These are phyloP conservation scores for Yamadazyma diddensiae DNA, from an alignment of 1,139 yeast genomes.

Conservation along the genomic window DNA sequence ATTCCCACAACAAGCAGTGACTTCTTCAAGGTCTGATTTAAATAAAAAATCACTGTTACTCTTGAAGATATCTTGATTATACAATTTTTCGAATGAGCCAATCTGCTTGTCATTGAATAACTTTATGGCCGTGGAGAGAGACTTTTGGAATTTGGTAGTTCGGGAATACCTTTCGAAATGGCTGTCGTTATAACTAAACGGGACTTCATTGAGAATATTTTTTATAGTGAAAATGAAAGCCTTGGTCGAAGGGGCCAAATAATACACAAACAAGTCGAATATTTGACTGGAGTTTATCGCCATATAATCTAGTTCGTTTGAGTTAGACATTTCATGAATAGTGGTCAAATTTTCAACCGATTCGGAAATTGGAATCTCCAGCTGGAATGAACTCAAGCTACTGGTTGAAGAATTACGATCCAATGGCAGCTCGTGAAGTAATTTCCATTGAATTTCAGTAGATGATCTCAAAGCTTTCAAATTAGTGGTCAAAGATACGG, in stretches of 20 bases:
- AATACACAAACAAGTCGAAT: constrained; percentile 62
- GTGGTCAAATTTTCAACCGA: constrained; percentile 26
- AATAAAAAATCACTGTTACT: constrained; percentile 32
- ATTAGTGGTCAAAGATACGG: constrained; percentile 53
- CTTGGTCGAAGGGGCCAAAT: constrained; percentile 71
- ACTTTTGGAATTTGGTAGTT: constrained; percentile 43
- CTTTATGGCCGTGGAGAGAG: constrained; percentile 51
- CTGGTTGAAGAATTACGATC: constrained; percentile 11
- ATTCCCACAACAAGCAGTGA: constrained; percentile 83
- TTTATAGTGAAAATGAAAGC: constrained; percentile 64
- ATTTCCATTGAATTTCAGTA: constrained; percentile 61
- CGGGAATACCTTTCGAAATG: constrained; percentile 30
- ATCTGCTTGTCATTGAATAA: constrained; percentile 58
- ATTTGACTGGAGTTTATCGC: constrained; percentile 48
- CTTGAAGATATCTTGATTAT: constrained; percentile 55
- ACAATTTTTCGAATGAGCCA: constrained; percentile 55
- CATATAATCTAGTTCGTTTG: constrained; percentile 15
- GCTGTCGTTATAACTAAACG: constrained; percentile 42
- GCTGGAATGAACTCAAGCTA: constrained; percentile 19
- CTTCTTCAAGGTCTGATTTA: constrained; percentile 70
- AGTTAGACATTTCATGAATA: constrained; percentile 11
- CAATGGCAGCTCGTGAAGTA: constrained; percentile 31
- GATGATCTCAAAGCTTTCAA: constrained; percentile 69
- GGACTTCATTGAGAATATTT: constrained; percentile 58
- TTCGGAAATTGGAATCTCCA: constrained; percentile 20